Percentiles rank a stretch among this genome's conserved stretches.
Evolutionary conservation across 176 grass and related monocot species (phyloP).

Genomic region (Oropetium thomaeum): DNA sequence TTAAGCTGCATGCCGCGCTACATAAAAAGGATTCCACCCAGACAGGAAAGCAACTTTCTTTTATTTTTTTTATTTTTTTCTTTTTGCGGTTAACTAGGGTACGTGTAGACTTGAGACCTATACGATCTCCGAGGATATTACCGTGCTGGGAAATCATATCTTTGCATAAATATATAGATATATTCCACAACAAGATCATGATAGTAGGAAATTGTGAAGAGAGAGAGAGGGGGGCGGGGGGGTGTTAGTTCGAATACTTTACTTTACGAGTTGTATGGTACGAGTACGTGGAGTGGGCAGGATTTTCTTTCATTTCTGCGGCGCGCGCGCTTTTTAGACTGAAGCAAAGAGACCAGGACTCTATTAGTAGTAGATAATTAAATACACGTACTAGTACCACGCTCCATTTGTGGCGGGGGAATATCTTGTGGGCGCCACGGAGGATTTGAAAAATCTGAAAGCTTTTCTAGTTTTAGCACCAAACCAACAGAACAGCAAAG

Average conservation of each 20-base stretch:
- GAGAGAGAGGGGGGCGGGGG: neutral
- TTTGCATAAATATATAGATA: neutral
- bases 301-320: neutral
- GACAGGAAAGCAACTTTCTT: constrained; percentile 4
- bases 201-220: constrained; percentile 16
- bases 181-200: constrained; percentile 31
- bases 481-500: neutral
- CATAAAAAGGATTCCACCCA: constrained; percentile 25
- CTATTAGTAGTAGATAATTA: neutral
- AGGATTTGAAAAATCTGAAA: neutral
- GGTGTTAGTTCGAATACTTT: neutral
- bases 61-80: neutral
- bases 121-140: constrained; percentile 18
- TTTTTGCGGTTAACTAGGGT: neutral
- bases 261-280: constrained; percentile 15
- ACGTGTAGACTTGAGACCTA: neutral
- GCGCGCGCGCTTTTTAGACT: constrained; percentile 7
- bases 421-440: neutral
- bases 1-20: constrained; percentile 12
- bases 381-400: neutral
- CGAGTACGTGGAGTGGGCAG: constrained; percentile 17
- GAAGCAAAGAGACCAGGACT: neutral
- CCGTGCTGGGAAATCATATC: constrained; percentile 13
- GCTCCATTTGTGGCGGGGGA: neutral
- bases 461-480: constrained; percentile 11